Base-by-base conservation (phyloP, 345 rosid species). In the Draba incana region DNA sequence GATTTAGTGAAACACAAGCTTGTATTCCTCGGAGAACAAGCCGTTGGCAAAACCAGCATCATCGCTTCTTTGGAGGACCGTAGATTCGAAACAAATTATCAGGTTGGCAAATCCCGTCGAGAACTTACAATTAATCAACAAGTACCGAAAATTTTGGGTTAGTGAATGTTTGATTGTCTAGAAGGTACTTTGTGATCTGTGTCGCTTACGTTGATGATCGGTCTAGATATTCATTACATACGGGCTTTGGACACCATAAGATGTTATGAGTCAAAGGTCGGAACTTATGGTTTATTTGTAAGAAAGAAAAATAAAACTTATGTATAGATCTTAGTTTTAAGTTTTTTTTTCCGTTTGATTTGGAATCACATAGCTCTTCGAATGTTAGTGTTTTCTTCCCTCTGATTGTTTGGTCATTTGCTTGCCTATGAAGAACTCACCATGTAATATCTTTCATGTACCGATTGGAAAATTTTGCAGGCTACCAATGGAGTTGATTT, bases 401-500 rank as follows among this genome's bases (percentile, higher is more conserved):
- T 4, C 44, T 41, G 11, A 41, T 44, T 44, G n/a, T 3, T 1
- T 10, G 2, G 11, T 2, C 10, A 16, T 47, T 47, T 8, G 1
- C 51, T 0, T 47, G 54, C 14, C 12, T 5, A 50, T 50, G 56
- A 10, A 33, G 13, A 54, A 2, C 33, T 3, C 33, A 30, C 33
- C 33, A 30, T 30, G 33, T 12, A 3, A 7, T 54, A 20, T 20
- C 46, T 4, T 15, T 4, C 2, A 1, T 10, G 44, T 41, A 30
- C 33, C 33, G 33, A 6, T 4, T 30, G 33, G n/a, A 48, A 48
- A 60, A 14, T 38, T 2, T 38, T 20, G 58, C 82, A 88, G 97
- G 97, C 97, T 20, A 90, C 97, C 4, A 85, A 88, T 39, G 97
- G 95, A 39, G 79, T 90, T 63, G 97, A 90, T 75, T 90, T 88